phyloP scores from a whole-genome alignment of 1,139 yeast genomes.

The Geotrichum restrictum region DNA sequence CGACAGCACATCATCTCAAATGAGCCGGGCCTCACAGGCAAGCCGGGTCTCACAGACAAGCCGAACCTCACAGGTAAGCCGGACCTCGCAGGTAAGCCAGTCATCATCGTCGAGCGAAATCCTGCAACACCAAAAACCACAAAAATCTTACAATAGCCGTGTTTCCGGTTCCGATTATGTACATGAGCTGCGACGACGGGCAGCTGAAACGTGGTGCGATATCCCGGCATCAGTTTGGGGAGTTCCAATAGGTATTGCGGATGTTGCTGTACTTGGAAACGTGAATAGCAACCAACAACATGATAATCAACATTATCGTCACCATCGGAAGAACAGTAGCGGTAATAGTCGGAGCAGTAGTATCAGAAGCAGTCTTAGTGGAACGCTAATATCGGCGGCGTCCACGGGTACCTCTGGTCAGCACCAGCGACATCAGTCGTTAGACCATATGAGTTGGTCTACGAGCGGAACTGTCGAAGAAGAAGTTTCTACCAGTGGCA shows the following conservation, averaged over 20 bases:
- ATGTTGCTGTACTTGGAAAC: conserved; percentile 23
- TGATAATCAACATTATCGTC: no score
- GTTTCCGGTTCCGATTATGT: conserved; percentile 51
- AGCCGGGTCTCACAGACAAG: conserved; percentile 9
- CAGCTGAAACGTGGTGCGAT: conserved; percentile 52
- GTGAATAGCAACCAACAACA: background rate
- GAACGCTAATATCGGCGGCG: no score
- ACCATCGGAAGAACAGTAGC: background rate
- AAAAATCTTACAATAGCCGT: conserved; percentile 13
- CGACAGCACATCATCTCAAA: conserved; percentile 13
- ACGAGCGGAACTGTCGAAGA: background rate
- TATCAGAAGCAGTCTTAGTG: background rate
- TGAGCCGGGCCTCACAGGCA: conserved; percentile 2
- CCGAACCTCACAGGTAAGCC: conserved; percentile 9
- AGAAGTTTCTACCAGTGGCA: background rate
- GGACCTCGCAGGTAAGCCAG: no score
- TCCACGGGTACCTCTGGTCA: no score
- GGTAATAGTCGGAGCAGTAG: background rate
- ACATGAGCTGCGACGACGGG: conserved; percentile 47
- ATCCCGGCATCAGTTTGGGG: conserved; percentile 56
- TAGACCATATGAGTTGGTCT: background rate
- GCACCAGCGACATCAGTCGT: background rate
- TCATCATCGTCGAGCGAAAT: no score
- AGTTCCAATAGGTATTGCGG: conserved; percentile 61
- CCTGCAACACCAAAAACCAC: no score